Base-by-base conservation (phyloP, 1,284 basidiomycete species). In the Moniliella sp. region DNA sequence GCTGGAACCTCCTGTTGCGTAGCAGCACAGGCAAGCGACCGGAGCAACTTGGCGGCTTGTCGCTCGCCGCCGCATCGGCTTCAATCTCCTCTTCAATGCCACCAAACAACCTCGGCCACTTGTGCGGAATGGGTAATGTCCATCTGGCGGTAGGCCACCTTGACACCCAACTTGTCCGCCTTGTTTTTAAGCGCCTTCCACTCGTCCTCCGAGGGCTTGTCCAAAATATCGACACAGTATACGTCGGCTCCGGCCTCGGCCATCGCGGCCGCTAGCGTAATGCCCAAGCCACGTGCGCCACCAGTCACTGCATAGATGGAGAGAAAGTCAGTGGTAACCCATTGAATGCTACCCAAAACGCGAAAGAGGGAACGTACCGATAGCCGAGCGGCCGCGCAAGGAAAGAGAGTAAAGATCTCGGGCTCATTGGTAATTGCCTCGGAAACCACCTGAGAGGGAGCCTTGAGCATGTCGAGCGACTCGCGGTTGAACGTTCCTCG, bases 181-280 rank as follows among this genome's bases (percentile, higher is more conserved):
- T 62, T 53, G 31, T 49, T 48, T 25, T 54, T 43, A 46, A 61
- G 57, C 27, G 52, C 48, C 18, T 48, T 43, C 32, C 55, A 52
- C 39, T 62, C 51, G 32, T 51, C 45, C 12, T 45, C 64, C 43
- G 71, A 71, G 0, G 80, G 75, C 31, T 64, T 60, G 30, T 64
- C 48, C 3, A 76, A 70, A 4, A 81, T 62, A 58, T 84, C 80
- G 19, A 81, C 61, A 48, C 75, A 78, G 56, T 78, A 77, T 1
- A 83, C 71, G 2, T 74, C 67, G 3, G 78, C 76, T 30, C 78
- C 79, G 3, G 73, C 72, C 62, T 84, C 79, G 25, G 72, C 69
- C 23, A 79, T 63, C 3, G 74, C 71, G 35, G 79, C 66, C 17
- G 77, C 77, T 70, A 78, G 75, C 61, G 79, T 77, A 25, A 83